A percentile compares a stretch with the other conserved stretches of the same genome.
Conservation (phyloP, 768 basidiomycete species). For the Neoboletus magnificus region DNA sequence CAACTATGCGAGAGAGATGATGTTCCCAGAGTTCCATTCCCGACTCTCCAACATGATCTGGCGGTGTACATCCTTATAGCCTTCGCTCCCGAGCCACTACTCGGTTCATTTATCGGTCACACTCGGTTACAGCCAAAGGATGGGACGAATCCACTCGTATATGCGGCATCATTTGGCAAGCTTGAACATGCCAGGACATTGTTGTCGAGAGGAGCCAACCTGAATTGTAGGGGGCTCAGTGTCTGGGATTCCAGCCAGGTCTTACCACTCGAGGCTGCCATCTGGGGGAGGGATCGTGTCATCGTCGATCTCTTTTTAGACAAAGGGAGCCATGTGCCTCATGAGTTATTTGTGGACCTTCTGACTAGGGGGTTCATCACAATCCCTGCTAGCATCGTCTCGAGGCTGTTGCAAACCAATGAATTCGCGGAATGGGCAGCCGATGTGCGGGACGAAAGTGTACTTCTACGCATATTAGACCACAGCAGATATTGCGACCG, state of each 20-base stretch:
- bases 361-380: background rate
- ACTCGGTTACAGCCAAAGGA: background rate
- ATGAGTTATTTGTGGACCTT: background rate
- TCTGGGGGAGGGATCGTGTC: accelerated
- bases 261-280: background rate
- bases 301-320: background rate
- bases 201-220: background rate
- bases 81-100: background rate
- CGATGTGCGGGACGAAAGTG: background rate
- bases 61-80: background rate
- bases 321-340: background rate
- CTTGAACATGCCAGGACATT: background rate
- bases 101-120: background rate
- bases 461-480: background rate
- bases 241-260: background rate
- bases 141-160: background rate
- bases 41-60: background rate
- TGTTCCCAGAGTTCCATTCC: background rate
- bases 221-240: background rate
- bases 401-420: background rate
- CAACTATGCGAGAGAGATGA: background rate
- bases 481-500: background rate
- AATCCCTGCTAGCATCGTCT: background rate
- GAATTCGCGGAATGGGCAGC: constrained; percentile 13
- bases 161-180: background rate